Conservation (phyloP, 352 stramenopile genomes). For the Halophytophthora polymorphica region DNA sequence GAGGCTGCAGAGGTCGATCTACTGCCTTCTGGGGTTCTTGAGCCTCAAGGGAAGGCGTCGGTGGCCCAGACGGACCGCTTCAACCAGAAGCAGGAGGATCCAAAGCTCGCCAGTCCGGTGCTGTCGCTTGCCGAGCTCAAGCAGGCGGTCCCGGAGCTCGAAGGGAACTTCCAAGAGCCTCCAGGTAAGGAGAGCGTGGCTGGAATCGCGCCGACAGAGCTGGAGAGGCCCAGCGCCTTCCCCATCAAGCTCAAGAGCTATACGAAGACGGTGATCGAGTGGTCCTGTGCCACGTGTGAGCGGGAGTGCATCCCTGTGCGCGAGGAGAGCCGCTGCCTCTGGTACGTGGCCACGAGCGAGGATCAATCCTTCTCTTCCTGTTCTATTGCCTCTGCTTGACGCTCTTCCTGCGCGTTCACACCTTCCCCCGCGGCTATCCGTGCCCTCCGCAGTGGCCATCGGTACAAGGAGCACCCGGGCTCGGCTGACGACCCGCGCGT, state of each 20-base stretch:
- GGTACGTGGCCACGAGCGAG: slow-evolving; percentile 21
- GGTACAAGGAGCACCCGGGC: slow-evolving; percentile 71
- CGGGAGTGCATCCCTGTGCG: slow-evolving; percentile 75
- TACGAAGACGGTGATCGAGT: slow-evolving; percentile 56
- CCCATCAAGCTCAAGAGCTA: slow-evolving; percentile 19
- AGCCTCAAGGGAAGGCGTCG: too few species aligned
- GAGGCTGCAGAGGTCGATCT: too few species aligned
- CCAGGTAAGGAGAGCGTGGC: neutral
- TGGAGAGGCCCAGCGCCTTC: neutral
- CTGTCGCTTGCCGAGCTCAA: neutral
- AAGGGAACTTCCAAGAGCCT: too few species aligned
- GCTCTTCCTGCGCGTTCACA: neutral
- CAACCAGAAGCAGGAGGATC: too few species aligned
- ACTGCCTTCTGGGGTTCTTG: too few species aligned
- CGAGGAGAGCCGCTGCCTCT: slow-evolving; percentile 75
- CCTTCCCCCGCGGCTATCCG: neutral
- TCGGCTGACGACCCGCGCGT: slow-evolving; percentile 28
- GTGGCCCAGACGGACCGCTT: too few species aligned
- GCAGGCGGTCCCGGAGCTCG: too few species aligned
- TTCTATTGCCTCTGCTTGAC: neutral
- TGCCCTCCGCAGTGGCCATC: slow-evolving; percentile 50
- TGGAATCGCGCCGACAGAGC: neutral
- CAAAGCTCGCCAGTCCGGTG: neutral
- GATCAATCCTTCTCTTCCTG: neutral
- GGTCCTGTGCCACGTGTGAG: slow-evolving; percentile 55